Evolutionary conservation across 2,329 filamentous ascomycete species (phyloP).

Genomic region (Cladobotryum protrusum): DNA sequence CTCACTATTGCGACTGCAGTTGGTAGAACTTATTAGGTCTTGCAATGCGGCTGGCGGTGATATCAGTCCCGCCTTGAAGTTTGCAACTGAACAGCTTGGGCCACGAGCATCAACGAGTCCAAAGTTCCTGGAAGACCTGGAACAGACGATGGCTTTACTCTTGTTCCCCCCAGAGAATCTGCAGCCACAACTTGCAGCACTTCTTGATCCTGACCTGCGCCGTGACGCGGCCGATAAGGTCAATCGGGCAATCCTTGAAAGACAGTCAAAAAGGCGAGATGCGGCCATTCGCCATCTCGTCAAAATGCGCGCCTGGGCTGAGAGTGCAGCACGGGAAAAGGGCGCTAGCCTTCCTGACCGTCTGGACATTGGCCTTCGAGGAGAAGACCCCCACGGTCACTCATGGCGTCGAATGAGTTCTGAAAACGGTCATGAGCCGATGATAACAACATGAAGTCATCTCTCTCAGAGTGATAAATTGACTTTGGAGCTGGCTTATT

Average conservation of each 20-base stretch:
- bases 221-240: conserved; percentile 80
- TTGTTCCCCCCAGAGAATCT: conserved; percentile 81
- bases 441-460: conserved; percentile 43
- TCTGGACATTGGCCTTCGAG: conserved; percentile 32
- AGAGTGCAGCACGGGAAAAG: conserved; percentile 49
- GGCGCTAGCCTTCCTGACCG: conserved; percentile 26
- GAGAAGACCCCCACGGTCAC: conserved; percentile 28
- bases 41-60: conserved; percentile 65
- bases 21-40: conserved; percentile 84
- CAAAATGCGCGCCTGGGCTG: conserved; percentile 78
- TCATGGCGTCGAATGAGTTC: conserved; percentile 16
- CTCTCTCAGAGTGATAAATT: background rate
- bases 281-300: conserved; percentile 78
- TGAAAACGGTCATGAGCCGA: conserved; percentile 43
- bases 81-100: conserved; percentile 81
- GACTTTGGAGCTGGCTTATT: background rate
- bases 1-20: conserved; percentile 77
- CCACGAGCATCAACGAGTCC: conserved; percentile 77
- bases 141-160: conserved; percentile 86
- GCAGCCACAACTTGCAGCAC: conserved; percentile 64
- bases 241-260: conserved; percentile 78
- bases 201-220: conserved; percentile 75
- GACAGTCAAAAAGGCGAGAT: conserved; percentile 66
- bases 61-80: conserved; percentile 72
- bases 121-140: conserved; percentile 78